These are phyloP conservation scores for Candida morakotiae DNA, from an alignment of 805 yeast species.

Conservation along the genomic window DNA sequence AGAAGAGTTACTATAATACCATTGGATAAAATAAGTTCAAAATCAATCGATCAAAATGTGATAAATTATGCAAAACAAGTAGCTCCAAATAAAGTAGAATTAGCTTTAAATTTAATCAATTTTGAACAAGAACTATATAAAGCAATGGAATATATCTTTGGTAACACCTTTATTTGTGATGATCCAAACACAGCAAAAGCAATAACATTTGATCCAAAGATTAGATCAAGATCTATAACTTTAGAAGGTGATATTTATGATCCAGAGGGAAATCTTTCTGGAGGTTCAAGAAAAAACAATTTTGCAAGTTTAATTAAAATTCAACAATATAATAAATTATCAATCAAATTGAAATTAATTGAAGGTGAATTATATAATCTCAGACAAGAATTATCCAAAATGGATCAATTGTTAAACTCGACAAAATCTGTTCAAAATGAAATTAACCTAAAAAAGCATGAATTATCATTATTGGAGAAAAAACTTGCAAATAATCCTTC, in stretches of 20 bases:
- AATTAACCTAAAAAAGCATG: constrained; percentile 54
- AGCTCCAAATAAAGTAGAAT: constrained; percentile 81
- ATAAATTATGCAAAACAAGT: constrained; percentile 66
- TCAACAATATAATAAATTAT: constrained; percentile 56
- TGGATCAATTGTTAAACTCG: constrained; percentile 40
- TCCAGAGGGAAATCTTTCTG: constrained; percentile 93
- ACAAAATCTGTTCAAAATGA: constrained; percentile 59
- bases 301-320: constrained; percentile 59
- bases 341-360: constrained; percentile 33
- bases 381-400: constrained; percentile 35
- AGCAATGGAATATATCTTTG: constrained; percentile 92
- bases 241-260: constrained; percentile 92
- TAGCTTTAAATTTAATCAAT: constrained; percentile 79
- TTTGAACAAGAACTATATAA: constrained; percentile 64
- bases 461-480: constrained; percentile 50
- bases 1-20: constrained; percentile 91
- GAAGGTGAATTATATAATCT: constrained; percentile 41
- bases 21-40: constrained; percentile 73
- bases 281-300: constrained; percentile 75
- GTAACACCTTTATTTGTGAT: constrained; percentile 79
- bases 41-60: constrained; percentile 46
- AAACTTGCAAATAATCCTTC: constrained; percentile 55
- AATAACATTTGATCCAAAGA: constrained; percentile 82
- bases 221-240: constrained; percentile 80
- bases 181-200: constrained; percentile 85